phyloP scores from a whole-genome alignment of 1,284 basidiomycete genomes.

The Melanopsichium pennsylvanicum region DNA sequence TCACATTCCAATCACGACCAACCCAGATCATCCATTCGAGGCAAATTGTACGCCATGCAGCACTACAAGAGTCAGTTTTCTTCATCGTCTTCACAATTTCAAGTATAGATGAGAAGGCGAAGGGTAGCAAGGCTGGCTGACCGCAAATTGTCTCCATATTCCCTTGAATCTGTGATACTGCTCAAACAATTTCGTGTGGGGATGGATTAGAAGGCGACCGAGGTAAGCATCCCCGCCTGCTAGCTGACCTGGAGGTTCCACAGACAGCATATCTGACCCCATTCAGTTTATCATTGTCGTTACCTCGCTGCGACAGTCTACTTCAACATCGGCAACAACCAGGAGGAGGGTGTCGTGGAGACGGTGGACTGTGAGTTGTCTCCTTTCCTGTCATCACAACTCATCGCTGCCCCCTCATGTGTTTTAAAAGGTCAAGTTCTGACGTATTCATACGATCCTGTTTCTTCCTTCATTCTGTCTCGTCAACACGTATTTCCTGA shows the following conservation, averaged over 20 bases:
- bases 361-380: slow-evolving; percentile 14
- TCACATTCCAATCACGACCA: neutral
- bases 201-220: slow-evolving; percentile 10
- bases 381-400: no score
- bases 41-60: slow-evolving; percentile 1
- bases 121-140: no score
- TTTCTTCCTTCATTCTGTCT: neutral
- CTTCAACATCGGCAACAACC: slow-evolving; percentile 28
- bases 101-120: no score
- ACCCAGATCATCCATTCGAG: neutral
- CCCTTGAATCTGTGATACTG: no score
- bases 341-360: slow-evolving; percentile 32
- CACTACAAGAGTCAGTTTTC: slow-evolving; percentile 13
- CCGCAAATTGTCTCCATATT: no score
- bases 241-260: no score
- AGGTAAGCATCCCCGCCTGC: slow-evolving; percentile 14
- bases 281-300: neutral
- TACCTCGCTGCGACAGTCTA: slow-evolving; percentile 14
- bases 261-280: neutral
- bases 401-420: no score
- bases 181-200: no score
- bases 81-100: no score
- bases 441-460: neutral
- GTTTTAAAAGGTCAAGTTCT: no score
- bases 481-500: neutral